Conservation (phyloP, 495 filamentous ascomycete species). For the Xylaria palmicola region DNA sequence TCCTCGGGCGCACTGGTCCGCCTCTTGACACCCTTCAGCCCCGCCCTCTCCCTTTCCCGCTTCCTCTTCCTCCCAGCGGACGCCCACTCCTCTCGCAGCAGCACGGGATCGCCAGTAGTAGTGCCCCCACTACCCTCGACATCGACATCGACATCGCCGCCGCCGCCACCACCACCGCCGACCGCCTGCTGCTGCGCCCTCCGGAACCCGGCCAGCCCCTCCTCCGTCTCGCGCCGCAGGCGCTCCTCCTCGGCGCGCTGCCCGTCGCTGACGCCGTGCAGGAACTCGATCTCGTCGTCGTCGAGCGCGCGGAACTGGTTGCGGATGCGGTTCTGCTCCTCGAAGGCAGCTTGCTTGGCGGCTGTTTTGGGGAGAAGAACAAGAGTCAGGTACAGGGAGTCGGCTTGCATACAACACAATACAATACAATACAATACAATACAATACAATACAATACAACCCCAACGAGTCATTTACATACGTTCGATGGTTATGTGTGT, state of each 20-base stretch:
- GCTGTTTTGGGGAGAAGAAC: slow-evolving; percentile 53
- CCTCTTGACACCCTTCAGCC: slow-evolving; percentile 20
- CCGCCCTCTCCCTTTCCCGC: slow-evolving; percentile 25
- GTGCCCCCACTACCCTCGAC: slow-evolving; percentile 29
- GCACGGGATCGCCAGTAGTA: no score
- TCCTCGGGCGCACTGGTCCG: background rate
- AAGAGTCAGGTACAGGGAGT: background rate
- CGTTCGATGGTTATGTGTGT: no score
- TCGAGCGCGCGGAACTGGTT: slow-evolving; percentile 95
- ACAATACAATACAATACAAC: no score
- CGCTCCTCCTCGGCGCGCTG: slow-evolving; percentile 69
- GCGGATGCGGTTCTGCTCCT: slow-evolving; percentile 79
- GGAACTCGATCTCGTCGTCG: slow-evolving; percentile 89
- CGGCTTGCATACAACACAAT: background rate
- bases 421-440: background rate
- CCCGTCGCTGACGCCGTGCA: slow-evolving; percentile 73
- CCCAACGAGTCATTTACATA: no score
- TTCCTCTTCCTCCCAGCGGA: slow-evolving; percentile 20
- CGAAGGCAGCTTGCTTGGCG: slow-evolving; percentile 94
- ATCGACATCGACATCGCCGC: slow-evolving; percentile 32
- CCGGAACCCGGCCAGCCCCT: slow-evolving; percentile 70
- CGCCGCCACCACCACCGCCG: background rate
- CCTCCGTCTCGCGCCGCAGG: slow-evolving; percentile 70
- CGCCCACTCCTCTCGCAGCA: slow-evolving; percentile 20
- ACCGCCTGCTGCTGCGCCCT: slow-evolving; percentile 47